Evolutionary conservation across 352 stramenopile species (phyloP), one percentile per base, ranked within the genome.

Genomic region (Albugo laibachii): DNA sequence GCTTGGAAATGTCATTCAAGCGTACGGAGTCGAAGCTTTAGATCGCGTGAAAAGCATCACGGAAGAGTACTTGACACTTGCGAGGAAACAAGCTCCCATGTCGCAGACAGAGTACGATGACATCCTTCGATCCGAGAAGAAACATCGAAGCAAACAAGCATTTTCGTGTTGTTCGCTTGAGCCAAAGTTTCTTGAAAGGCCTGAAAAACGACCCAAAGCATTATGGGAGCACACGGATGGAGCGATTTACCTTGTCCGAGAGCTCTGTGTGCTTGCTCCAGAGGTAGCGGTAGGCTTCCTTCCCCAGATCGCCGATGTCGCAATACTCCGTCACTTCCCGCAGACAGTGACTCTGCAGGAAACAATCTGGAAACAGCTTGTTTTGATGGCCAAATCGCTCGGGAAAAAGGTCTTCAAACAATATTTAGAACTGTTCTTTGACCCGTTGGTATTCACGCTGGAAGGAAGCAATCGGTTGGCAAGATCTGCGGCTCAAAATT

Each of bases 131-230:
- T 83, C 94, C 20, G 78, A 84, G 36, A 83, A 85, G 56, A 74
- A 83, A 49, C 92, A 97, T 58, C 79, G 84, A 18, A 85, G 86
- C 41, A 93, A 93, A 50, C 84, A 97, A 59, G 66, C 95, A 1
- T 97, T 97, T 52, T 92, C 69, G 11, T 98, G 93, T 63, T 96
- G 93, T 43, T 93, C 80, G 18, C 70, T 97, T 34, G 93, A 95
- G 36, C 91, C 91, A 10, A 96, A 97, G 59, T 75, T 82, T n/a
- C 69, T 80, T 37, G 69, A 79, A 20, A 56, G 85, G 52, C 94
- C 84, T 55, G 67, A 82, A 15, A 74, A 95, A 41, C 68, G 91
- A 57, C 83, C 82, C 5, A 31, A 31, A 31, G 8, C 24, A 31
- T 31, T 31, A 31, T 98, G 93, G 93, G 91, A 97, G 57, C 79